Percentiles rank a stretch among this genome's conserved stretches.
phyloP scores from a whole-genome alignment of 768 basidiomycete genomes.

The Pisolithus sp. region DNA sequence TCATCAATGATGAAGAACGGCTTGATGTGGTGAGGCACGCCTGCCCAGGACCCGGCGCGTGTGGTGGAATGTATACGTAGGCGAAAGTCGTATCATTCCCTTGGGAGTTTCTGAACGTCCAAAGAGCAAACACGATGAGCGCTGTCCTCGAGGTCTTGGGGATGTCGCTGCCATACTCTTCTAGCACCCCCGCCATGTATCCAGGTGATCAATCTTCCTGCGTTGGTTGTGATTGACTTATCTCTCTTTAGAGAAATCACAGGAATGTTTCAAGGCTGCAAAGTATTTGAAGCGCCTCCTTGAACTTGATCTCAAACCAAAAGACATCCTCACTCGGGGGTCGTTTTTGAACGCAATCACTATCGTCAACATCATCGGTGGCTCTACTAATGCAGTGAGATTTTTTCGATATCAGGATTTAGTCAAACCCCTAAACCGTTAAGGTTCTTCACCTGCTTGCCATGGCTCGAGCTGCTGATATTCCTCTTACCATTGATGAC shows the following conservation, averaged over 20 bases:
- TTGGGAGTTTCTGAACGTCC: not conserved
- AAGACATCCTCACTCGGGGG: constrained; percentile 60
- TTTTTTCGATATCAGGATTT: not conserved
- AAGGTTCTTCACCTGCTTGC: constrained; percentile 81
- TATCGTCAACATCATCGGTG: constrained; percentile 73
- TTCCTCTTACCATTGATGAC: constrained; percentile 74
- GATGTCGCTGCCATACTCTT: constrained; percentile 78
- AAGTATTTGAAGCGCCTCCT: constrained; percentile 70
- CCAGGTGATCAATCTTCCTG: constrained; percentile 38
- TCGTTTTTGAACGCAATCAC: constrained; percentile 83
- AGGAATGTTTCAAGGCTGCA: constrained; percentile 77
- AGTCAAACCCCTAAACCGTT: not conserved
- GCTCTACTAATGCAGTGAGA: constrained; percentile 80
- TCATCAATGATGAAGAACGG: constrained; percentile 73
- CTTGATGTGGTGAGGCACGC: constrained; percentile 82
- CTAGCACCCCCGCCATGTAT: constrained; percentile 65
- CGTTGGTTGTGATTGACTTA: not conserved
- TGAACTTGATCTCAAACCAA: constrained; percentile 78
- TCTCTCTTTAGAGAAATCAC: constrained; percentile 54
- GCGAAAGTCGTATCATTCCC: constrained; percentile 13
- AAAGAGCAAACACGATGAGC: constrained; percentile 83
- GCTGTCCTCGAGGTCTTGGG: constrained; percentile 79
- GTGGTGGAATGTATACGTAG: constrained; percentile 84
- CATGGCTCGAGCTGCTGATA: constrained; percentile 76
- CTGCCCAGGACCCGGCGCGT: constrained; percentile 79